Evolutionary conservation across 495 filamentous ascomycete species (phyloP).

Genomic region (Aspergillus wentii): DNA sequence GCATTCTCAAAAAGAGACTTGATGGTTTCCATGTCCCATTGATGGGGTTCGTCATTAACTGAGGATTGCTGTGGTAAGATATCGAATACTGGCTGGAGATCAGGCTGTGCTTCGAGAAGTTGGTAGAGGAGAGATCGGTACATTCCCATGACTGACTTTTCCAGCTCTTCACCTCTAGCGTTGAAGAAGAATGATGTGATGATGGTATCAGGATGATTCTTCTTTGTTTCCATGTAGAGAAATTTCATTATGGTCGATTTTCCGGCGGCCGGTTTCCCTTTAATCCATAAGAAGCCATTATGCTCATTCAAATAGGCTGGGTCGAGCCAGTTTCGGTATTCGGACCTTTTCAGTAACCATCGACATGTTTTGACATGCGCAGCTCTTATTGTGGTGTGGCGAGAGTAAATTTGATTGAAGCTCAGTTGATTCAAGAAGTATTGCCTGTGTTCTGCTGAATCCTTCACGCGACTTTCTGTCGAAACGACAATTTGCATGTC

Average conservation of each 20-base stretch:
- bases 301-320: slow-evolving; percentile 24
- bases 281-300: slow-evolving; percentile 53
- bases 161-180: slow-evolving; percentile 40
- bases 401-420: slow-evolving; percentile 27
- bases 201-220: slow-evolving; percentile 3
- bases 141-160: slow-evolving; percentile 49
- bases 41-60: slow-evolving; percentile 6
- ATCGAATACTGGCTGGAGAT: slow-evolving; percentile 20
- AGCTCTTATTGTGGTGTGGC: slow-evolving; percentile 16
- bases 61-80: not conserved
- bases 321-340: slow-evolving; percentile 48
- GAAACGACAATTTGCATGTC: too few relatives aligned
- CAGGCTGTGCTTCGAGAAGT: slow-evolving; percentile 22
- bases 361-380: slow-evolving; percentile 36
- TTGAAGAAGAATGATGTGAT: slow-evolving; percentile 50
- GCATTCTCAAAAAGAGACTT: slow-evolving; percentile 16
- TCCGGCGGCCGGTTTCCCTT: slow-evolving; percentile 51
- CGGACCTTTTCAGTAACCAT: slow-evolving; percentile 39
- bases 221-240: slow-evolving; percentile 18
- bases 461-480: too few relatives aligned
- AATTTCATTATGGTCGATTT: slow-evolving; percentile 54
- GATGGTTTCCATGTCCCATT: slow-evolving; percentile 10
- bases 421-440: slow-evolving; percentile 16
- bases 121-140: slow-evolving; percentile 47
- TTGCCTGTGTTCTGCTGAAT: slow-evolving; percentile 8